Evolutionary conservation across 768 basidiomycete genomes (phyloP), one percentile per base, ranked within the genome.

Genomic region (Pisolithus microcarpus): DNA sequence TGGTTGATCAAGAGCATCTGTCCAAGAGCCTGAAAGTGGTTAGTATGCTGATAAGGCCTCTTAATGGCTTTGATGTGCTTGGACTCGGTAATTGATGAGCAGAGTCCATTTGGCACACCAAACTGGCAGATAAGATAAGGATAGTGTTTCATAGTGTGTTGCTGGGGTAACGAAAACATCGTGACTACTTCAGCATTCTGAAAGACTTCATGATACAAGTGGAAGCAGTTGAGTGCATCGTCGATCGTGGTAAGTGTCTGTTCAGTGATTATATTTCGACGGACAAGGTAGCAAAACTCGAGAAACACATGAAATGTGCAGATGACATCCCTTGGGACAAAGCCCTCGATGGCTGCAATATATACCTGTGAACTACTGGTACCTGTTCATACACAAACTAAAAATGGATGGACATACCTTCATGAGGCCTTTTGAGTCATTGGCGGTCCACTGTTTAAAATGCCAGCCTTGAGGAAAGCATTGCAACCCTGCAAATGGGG

Each of bases 11-110:
- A n/a, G 1, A 71, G 62, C 55, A 72, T 72, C 36, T 71, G 67
- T 1, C 54, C 43, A 0, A 72, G 58, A 0, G 63, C 45, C 18
- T 58, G 58, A 4, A 50, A 21, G 3, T 21, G 24, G 49, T 58
- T 72, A 0, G 68, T 70, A 1, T 53, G 52, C 1, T 56, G 47
- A 50, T 64, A 72, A 1, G 68, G 70, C 38, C 68, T 39, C 46
- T 72, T 72, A 2, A 73, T 66, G 5, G 66, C 67, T 8, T 60
- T 65, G 46, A 71, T 69, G 37, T 70, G 71, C 21, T 65, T 67
- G 0, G 60, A 61, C 28, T 73, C 68, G 0, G 65, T 73, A 16
- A 71, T 72, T 0, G 64, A 73, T 0, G 63, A 68, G 38, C 70
- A 71, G 3, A 72, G 61, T 0, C 71, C 65, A 45, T 71, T 70